phyloP scores from a whole-genome alignment of 495 filamentous ascomycete species.

The Aspergillus sparsus region DNA sequence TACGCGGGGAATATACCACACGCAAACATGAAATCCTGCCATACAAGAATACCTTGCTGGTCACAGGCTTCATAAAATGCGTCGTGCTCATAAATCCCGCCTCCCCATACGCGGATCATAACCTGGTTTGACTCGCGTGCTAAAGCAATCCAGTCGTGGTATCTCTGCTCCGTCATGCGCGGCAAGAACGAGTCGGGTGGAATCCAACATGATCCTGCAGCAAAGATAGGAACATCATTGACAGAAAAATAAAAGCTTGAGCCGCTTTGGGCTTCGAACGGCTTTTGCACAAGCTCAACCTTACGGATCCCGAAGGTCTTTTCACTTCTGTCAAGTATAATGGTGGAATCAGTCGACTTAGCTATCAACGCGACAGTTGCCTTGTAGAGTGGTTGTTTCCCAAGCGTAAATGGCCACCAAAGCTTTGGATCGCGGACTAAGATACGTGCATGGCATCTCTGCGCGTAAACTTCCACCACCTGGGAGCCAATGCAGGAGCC shows the following conservation, averaged over 20 bases:
- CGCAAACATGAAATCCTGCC: background rate
- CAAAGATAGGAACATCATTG: background rate
- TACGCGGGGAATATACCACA: conserved; percentile 3
- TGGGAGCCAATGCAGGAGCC: background rate
- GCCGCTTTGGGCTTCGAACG: background rate
- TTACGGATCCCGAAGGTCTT: conserved; percentile 2
- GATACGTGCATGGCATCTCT: background rate
- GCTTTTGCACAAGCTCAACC: background rate
- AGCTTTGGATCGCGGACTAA: conserved; percentile 1
- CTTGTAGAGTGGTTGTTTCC: background rate
- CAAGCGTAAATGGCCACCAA: conserved; percentile 1
- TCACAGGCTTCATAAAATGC: conserved; percentile 4
- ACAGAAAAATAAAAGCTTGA: background rate
- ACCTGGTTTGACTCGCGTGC: conserved; percentile 1
- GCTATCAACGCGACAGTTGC: background rate
- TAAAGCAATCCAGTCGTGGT: background rate
- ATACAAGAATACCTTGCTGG: background rate
- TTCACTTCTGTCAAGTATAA: background rate
- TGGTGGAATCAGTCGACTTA: background rate
- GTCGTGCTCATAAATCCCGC: background rate
- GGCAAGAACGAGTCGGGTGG: background rate
- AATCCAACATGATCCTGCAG: background rate
- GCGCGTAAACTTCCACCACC: background rate
- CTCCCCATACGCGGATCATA: conserved; percentile 3
- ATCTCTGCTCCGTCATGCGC: background rate